Base-by-base conservation (phyloP, 331 rosid genomes). In the Erythrophleum ivorense region DNA sequence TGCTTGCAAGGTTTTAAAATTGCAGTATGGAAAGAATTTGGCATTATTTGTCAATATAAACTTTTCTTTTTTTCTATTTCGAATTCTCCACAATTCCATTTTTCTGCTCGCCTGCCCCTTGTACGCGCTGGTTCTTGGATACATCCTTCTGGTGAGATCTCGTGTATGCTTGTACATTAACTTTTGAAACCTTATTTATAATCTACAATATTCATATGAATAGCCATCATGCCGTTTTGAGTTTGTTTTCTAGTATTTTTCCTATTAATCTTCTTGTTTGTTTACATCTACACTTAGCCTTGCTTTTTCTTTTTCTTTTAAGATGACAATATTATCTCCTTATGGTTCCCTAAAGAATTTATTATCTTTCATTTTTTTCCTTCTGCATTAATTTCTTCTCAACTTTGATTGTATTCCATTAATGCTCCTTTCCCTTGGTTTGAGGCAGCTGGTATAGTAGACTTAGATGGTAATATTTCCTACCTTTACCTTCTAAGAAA, bases 11-110 rank as follows among this genome's bases (percentile, higher is more conserved):
- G 18, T 73, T 70, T 14, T 77, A 83, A 66, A 57, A 68, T 72
- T 86, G 52, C 9, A 40, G 72, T n/a, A 76, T 16, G 77, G 55
- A 71, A 36, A 36, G 40, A 4, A 36, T 82, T 75, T 87, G 62
- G 58, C 24, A 13, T 63, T 48, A 64, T 75, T 75, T 55, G 60
- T 75, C 29, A 68, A 48, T 10, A 48, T 48, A 9, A 9, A n/a
- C n/a, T n/a, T 48, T 48, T 2, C 10, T 48, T 1, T 48, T 48
- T 36, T 36, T 36, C 40, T 1, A 36, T 36, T 36, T 36, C 40
- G 1, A 36, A 36, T 1, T 24, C 1, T 24, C 29, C 29, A 24
- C 29, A 24, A 24, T 24, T 24, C 29, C 29, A 24, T 24, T 36
- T 36, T 36, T 36, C 40, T 36, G 40, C 40, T 36, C 40, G 40